Evolutionary conservation across 345 rosid genomes (phyloP).

Genomic region (Zanthoxylum bungeanum): DNA sequence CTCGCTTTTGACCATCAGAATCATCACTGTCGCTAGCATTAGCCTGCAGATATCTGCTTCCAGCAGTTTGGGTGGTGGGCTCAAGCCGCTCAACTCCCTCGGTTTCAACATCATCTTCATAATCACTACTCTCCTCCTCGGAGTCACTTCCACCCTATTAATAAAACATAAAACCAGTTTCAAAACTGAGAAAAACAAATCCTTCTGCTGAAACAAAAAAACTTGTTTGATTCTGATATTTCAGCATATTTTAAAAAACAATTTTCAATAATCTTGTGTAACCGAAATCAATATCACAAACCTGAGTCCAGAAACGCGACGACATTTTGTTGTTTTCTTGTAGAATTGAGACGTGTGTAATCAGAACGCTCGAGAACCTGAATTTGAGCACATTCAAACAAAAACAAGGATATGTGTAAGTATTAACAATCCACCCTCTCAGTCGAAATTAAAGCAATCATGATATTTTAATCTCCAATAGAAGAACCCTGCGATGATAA

Average conservation of each 20-base stretch:
- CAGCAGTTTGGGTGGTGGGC: conserved; percentile 20
- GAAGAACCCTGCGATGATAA: too few relatives aligned
- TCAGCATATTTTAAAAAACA: neutral
- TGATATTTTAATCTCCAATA: too few relatives aligned
- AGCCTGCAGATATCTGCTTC: conserved; percentile 49
- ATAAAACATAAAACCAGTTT: neutral
- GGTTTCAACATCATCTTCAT: conserved; percentile 44
- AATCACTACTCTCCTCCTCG: conserved; percentile 55
- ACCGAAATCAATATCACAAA: conserved; percentile 19
- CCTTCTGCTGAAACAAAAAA: neutral
- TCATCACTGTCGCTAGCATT: conserved; percentile 71
- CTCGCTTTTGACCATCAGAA: conserved; percentile 63
- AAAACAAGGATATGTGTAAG: too few relatives aligned
- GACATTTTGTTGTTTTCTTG: conserved; percentile 37
- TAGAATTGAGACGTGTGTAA: neutral
- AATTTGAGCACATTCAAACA: too few relatives aligned
- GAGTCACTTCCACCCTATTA: conserved; percentile 69
- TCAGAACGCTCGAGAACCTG: conserved; percentile 19
- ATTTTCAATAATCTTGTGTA: too few relatives aligned
- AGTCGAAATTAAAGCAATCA: too few relatives aligned
- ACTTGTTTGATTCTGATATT: neutral
- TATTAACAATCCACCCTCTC: too few relatives aligned
- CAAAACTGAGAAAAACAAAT: neutral
- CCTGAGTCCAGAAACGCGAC: conserved; percentile 71
- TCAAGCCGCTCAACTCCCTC: conserved; percentile 38